Conservation (phyloP, 768 basidiomycete species). For the Galerina marginata region DNA sequence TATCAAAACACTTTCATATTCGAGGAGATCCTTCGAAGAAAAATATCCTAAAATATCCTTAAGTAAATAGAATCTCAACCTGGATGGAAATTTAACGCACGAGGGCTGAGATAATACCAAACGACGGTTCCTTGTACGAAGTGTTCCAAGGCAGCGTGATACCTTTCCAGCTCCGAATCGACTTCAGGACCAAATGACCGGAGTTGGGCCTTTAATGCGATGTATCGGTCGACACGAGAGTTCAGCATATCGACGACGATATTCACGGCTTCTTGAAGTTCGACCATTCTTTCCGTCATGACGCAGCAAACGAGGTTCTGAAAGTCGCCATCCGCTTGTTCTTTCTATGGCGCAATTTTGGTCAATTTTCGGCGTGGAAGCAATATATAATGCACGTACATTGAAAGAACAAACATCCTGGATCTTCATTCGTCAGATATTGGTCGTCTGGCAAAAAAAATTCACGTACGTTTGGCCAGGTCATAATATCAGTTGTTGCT, state of each 20-base stretch:
- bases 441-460: not conserved
- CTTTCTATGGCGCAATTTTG: conserved; percentile 23
- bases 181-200: conserved; percentile 28
- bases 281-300: conserved; percentile 26
- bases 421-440: not conserved
- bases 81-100: not conserved
- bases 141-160: conserved; percentile 12
- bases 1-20: too few species aligned
- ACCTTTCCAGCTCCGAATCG: conserved; percentile 6
- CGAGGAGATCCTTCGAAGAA: too few species aligned
- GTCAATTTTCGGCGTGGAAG: too few species aligned
- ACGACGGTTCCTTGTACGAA: conserved; percentile 18
- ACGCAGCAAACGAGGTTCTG: conserved; percentile 32
- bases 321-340: conserved; percentile 33
- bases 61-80: too few species aligned
- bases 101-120: conserved; percentile 18
- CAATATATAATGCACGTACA: conserved; percentile 8
- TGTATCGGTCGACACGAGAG: conserved; percentile 25
- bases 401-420: conserved; percentile 32
- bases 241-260: conserved; percentile 26
- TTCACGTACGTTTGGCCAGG: conserved; percentile 13
- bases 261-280: conserved; percentile 31
- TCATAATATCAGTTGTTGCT: conserved; percentile 16
- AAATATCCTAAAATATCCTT: too few species aligned
- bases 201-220: conserved; percentile 23